A percentile compares a stretch with the other conserved stretches of the same genome.
phyloP scores from a whole-genome alignment of 2,329 filamentous ascomycete species.

The Neocatenulostroma microsporum region DNA sequence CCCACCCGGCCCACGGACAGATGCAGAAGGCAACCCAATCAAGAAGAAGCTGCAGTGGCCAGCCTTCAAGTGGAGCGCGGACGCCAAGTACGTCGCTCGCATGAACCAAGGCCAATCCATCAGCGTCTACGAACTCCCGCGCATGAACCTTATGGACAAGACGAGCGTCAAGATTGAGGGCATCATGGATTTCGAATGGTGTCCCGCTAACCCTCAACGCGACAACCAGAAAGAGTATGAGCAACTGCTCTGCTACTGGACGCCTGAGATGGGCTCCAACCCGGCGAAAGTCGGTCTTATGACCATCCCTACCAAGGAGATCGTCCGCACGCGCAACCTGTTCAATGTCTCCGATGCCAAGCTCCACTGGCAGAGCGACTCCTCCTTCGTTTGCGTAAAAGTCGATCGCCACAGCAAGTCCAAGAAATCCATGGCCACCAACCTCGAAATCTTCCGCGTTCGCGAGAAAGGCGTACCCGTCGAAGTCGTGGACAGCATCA shows the following conservation, averaged over 20 bases:
- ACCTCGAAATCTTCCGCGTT: slow-evolving; percentile 96
- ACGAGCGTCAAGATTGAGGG: slow-evolving; percentile 92
- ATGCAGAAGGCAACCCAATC: slow-evolving; percentile 55
- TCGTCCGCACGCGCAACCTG: slow-evolving; percentile 88
- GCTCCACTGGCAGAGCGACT: slow-evolving; percentile 97
- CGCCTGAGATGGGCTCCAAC: slow-evolving; percentile 94
- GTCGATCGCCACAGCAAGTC: slow-evolving; percentile 98
- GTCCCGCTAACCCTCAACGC: slow-evolving; percentile 70
- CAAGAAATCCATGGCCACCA: slow-evolving; percentile 95
- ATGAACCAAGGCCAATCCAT: slow-evolving; percentile 83
- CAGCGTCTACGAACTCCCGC: slow-evolving; percentile 79
- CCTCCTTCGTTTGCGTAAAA: slow-evolving; percentile 92
- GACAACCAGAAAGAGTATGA: slow-evolving; percentile 87
- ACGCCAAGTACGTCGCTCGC: slow-evolving; percentile 93
- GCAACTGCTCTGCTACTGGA: slow-evolving; percentile 98
- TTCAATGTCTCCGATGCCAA: slow-evolving; percentile 98
- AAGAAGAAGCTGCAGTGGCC: slow-evolving; percentile 98
- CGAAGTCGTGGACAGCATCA: slow-evolving; percentile 94
- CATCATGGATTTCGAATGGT: slow-evolving; percentile 97
- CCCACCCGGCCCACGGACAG: slow-evolving; percentile 53
- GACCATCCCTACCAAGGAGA: slow-evolving; percentile 89
- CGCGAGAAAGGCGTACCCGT: slow-evolving; percentile 97
- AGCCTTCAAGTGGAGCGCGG: slow-evolving; percentile 97
- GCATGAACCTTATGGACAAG: slow-evolving; percentile 86
- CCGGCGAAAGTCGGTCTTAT: slow-evolving; percentile 95